A percentile compares a stretch with the other conserved stretches of the same genome.
These are phyloP conservation scores for Polyporus tsugae DNA, from an alignment of 1,284 basidiomycete species.

Conservation along the genomic window DNA sequence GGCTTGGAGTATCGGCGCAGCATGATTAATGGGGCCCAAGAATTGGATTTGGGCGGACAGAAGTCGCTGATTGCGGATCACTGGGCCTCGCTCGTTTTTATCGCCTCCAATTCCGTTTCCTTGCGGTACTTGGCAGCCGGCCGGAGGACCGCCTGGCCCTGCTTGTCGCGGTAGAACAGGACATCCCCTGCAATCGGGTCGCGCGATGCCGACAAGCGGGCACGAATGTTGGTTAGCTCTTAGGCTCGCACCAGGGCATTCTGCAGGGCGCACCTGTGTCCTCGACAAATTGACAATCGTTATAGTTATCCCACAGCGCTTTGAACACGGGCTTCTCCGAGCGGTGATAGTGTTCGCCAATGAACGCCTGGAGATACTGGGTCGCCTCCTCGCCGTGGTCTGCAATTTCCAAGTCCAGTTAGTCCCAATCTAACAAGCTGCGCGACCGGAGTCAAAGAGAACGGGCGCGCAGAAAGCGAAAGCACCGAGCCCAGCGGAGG, in stretches of 20 bases:
- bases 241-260: background rate
- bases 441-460: background rate
- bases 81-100: slow-evolving; percentile 1
- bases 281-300: slow-evolving; percentile 76
- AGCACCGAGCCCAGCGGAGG: slow-evolving; percentile 1
- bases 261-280: slow-evolving; percentile 49
- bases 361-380: slow-evolving; percentile 56
- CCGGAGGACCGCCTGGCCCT: slow-evolving; percentile 30
- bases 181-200: slow-evolving; percentile 28
- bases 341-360: slow-evolving; percentile 60
- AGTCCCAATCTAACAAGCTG: background rate
- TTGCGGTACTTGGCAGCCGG: slow-evolving; percentile 31
- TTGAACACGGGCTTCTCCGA: slow-evolving; percentile 58
- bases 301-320: slow-evolving; percentile 65
- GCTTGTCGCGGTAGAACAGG: slow-evolving; percentile 39
- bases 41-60: slow-evolving; percentile 1
- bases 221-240: slow-evolving; percentile 33
- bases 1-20: background rate
- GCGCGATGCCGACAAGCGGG: background rate
- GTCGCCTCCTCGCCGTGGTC: slow-evolving; percentile 62
- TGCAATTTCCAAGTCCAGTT: slow-evolving; percentile 21
- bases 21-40: background rate
- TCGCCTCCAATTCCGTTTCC: background rate
- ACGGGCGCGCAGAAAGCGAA: background rate
- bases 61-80: background rate